Evolutionary conservation across 306 rosid species (phyloP).

Genomic region (Myrica gale): DNA sequence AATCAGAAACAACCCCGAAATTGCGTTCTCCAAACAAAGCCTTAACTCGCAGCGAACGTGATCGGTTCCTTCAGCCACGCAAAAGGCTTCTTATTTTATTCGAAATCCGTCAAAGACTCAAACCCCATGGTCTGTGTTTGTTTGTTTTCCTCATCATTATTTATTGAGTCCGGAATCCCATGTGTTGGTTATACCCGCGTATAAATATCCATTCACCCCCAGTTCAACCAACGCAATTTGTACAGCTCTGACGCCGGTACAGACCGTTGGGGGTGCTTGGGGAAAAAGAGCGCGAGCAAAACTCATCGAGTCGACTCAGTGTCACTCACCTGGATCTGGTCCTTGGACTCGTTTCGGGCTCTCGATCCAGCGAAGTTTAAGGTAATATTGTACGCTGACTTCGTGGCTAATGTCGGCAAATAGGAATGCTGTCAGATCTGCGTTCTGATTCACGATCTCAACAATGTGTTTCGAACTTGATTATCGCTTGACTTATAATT

Average conservation of each 20-base stretch:
- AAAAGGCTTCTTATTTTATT: neutral
- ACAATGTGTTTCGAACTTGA: neutral
- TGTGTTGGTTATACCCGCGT: neutral
- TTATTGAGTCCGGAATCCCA: too few species aligned
- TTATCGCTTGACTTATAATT: neutral
- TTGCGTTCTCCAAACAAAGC: slow-evolving; percentile 31
- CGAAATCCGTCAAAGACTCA: neutral
- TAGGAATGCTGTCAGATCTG: neutral
- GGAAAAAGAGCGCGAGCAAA: neutral
- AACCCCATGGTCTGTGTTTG: neutral
- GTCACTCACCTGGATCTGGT: slow-evolving; percentile 35
- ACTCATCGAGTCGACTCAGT: slow-evolving; percentile 40
- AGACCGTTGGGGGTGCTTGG: slow-evolving; percentile 32
- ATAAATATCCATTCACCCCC: neutral
- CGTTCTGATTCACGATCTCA: neutral
- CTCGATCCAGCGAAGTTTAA: slow-evolving; percentile 33
- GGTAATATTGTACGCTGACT: slow-evolving; percentile 1
- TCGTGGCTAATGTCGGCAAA: neutral
- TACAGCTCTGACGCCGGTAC: slow-evolving; percentile 28
- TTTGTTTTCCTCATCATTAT: too few species aligned
- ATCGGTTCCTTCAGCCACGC: slow-evolving; percentile 10
- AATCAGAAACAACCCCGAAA: slow-evolving; percentile 41
- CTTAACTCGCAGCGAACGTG: slow-evolving; percentile 15
- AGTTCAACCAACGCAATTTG: slow-evolving; percentile 28
- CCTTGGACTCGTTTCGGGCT: slow-evolving; percentile 18